These are phyloP conservation scores for Diplodia seriata DNA, from an alignment of 2,329 filamentous ascomycete species.

Conservation along the genomic window DNA sequence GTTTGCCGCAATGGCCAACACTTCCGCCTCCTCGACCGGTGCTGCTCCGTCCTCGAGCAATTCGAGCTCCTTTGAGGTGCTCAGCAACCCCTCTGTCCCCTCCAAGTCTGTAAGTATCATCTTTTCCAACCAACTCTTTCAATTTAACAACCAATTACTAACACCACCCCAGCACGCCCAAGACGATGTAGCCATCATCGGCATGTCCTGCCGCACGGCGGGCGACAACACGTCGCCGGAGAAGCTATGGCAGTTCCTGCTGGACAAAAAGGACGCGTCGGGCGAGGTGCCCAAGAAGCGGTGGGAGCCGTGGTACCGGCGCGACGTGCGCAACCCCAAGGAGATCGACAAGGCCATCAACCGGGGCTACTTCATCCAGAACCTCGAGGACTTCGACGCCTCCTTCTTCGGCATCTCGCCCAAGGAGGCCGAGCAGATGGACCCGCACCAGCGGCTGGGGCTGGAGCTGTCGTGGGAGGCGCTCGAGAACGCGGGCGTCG, in stretches of 20 bases:
- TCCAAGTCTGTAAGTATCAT: neutral
- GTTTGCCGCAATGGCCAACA: constrained; percentile 26
- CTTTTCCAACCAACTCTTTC: no score
- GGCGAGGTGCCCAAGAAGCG: constrained; percentile 42
- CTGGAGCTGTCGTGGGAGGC: constrained; percentile 36
- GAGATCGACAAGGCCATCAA: constrained; percentile 34
- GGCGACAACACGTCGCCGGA: constrained; percentile 43
- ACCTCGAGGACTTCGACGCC: constrained; percentile 42
- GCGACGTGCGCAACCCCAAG: constrained; percentile 41
- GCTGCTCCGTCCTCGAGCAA: neutral
- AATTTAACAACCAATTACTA: no score
- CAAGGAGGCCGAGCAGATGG: constrained; percentile 36
- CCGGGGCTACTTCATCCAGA: constrained; percentile 44
- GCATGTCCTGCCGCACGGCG: constrained; percentile 45
- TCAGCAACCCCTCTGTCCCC: neutral
- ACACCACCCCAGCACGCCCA: neutral
- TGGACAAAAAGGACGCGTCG: constrained; percentile 41
- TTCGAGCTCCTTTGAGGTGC: constrained; percentile 19
- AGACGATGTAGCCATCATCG: constrained; percentile 45
- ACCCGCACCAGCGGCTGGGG: constrained; percentile 35
- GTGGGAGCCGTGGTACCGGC: constrained; percentile 44
- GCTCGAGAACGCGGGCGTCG: constrained; percentile 35
- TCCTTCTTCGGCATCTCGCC: constrained; percentile 37
- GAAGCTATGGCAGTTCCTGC: constrained; percentile 45
- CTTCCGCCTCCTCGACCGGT: constrained; percentile 2